Conservation (phyloP, 176 grass and related monocot species). For the Oryza punctata region DNA sequence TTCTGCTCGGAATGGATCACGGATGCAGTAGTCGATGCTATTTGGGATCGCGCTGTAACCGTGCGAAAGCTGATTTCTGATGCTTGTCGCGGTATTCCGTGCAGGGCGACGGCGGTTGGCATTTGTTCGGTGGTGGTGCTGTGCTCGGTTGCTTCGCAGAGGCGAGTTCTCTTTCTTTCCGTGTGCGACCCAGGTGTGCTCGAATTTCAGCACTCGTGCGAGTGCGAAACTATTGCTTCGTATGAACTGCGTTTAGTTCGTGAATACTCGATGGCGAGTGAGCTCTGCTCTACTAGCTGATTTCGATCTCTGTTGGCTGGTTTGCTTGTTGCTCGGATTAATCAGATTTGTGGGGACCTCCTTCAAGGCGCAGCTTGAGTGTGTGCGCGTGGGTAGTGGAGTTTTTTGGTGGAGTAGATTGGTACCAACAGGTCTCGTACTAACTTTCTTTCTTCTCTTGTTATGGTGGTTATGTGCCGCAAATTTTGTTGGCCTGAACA, state of each 20-base stretch:
- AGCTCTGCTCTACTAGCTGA: not conserved
- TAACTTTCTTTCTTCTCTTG: not conserved
- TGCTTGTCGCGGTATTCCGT: not conserved
- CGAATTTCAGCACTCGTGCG: not conserved
- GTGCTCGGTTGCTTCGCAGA: not conserved
- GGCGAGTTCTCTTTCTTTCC: slow-evolving; percentile 12
- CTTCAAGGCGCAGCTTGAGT: not conserved
- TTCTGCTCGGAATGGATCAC: not conserved
- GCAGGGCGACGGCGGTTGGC: not conserved
- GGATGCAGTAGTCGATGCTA: not conserved
- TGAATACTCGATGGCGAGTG: not conserved
- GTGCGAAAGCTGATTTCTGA: not conserved
- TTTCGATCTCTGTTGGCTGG: not conserved
- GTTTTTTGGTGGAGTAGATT: not conserved
- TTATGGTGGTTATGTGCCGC: not conserved
- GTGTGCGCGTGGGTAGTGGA: not conserved
- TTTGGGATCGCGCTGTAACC: not conserved
- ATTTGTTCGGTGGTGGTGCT: not conserved
- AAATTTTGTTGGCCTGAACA: not conserved
- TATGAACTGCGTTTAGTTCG: not conserved
- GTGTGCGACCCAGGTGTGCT: not conserved
- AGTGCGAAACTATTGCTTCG: not conserved
- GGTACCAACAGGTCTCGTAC: not conserved
- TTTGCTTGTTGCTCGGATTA: not conserved
- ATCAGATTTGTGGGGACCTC: not conserved